Evolutionary conservation across 139 green algal species (phyloP).

Genomic region (Parachlorella kessleri): DNA sequence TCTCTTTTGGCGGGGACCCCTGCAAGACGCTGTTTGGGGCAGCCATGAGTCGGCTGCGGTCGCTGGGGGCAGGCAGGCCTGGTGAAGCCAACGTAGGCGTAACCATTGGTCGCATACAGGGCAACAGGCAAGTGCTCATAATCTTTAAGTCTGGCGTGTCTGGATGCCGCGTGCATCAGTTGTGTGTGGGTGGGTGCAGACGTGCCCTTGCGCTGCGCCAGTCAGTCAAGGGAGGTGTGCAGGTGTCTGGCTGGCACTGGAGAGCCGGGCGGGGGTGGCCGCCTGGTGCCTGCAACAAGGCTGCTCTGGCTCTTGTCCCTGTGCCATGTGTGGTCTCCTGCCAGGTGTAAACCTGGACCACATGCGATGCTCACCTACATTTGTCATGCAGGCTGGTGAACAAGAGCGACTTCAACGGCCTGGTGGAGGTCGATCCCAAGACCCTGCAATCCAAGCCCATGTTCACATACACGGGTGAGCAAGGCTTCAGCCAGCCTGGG

Average conservation of each 20-base stretch:
- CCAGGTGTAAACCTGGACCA: background rate
- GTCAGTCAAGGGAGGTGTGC: background rate
- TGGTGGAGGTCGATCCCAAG: background rate
- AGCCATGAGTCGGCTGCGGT: background rate
- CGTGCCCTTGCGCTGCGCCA: too few species aligned
- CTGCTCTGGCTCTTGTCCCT: background rate
- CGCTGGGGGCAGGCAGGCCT: too few species aligned
- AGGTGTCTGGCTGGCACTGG: background rate
- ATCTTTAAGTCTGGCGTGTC: too few species aligned
- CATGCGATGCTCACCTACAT: background rate
- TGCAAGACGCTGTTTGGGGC: background rate
- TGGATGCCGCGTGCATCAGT: too few species aligned
- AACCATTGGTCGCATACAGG: background rate
- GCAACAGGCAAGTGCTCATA: background rate
- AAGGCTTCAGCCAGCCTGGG: too few species aligned
- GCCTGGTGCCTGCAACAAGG: background rate
- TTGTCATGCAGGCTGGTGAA: background rate
- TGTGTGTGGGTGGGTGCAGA: too few species aligned
- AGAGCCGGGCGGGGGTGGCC: background rate
- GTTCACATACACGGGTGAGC: conserved; percentile 1
- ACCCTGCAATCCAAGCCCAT: conserved; percentile 1
- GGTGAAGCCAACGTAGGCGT: conserved; percentile 1
- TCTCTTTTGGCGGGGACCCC: background rate
- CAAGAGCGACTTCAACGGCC: conserved; percentile 4
- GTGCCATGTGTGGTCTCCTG: background rate